Base-by-base conservation (phyloP, 2,329 filamentous ascomycete species). In the Aquanectria penicillioides region DNA sequence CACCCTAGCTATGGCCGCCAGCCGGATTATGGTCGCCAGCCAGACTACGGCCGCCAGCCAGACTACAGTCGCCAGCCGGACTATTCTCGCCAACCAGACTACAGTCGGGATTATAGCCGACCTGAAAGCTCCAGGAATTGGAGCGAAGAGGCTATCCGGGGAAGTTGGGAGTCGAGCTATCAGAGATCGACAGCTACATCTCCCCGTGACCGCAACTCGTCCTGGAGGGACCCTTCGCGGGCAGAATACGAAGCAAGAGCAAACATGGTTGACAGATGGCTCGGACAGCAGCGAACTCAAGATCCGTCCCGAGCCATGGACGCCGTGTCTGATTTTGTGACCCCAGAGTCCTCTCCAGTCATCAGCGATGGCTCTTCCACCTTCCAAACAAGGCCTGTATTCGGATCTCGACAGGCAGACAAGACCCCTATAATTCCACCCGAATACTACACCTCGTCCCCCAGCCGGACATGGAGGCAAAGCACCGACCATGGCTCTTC, bases 131-230 rank as follows among this genome's bases (percentile, higher is more conserved):
- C 67, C 12, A 55, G 67, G 5, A 65, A 70, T n/a, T 71, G 69
- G 69, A 71, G 69, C 22, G 69, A 69, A 7, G 69, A 71, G 31
- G 67, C 67, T 5, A 60, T 70, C 34, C 65, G 66, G 8, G 69
- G 69, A 4, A 71, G 67, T 47, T 68, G 66, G 62, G 65, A 67
- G 26, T 69, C 66, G 20, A 65, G 57, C 37, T 63, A 65, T 37
- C 65, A 68, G n/a, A 53, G 53, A 26, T 61, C 68, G n/a, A 54
- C 56, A 33, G 65, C 63, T 20, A 38, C 65, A 25, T 65, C 68
- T 25, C 63, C 66, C 9, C 63, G 49, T 41, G 63, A 66, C 31
- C 62, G 63, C 34, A 52, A 47, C 25, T 56, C 65, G n/a, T 49
- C 64, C 11, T 59, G 52, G 56, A 59, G 59, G 15, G 51, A 62